Evolutionary conservation across 1,139 yeast genomes (phyloP).

Genomic region (Geotrichum fermentans): DNA sequence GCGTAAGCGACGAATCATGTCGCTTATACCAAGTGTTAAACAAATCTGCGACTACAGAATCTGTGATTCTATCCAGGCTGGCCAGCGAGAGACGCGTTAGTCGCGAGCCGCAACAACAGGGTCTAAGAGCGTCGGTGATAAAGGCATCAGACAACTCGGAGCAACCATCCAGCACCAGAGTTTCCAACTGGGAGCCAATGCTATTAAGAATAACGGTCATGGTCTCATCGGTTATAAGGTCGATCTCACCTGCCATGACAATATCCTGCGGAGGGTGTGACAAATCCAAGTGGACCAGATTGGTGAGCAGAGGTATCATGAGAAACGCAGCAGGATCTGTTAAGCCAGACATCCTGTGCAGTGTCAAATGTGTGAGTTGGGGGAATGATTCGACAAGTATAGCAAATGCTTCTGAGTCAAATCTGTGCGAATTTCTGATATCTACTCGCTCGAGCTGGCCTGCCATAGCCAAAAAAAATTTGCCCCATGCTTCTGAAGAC

Average conservation of each 20-base stretch:
- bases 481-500: conserved; percentile 69
- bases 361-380: conserved; percentile 46
- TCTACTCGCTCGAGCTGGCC: conserved; percentile 51
- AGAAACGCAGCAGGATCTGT: conserved; percentile 55
- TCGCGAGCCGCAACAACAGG: conserved; percentile 46
- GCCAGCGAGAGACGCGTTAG: conserved; percentile 52
- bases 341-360: conserved; percentile 71
- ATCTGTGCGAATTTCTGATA: conserved; percentile 76
- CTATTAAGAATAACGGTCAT: conserved; percentile 58
- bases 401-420: conserved; percentile 61
- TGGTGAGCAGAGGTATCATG: conserved; percentile 57
- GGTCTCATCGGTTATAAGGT: conserved; percentile 69
- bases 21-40: conserved; percentile 48
- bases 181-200: conserved; percentile 56
- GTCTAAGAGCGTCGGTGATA: conserved; percentile 54
- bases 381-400: conserved; percentile 57
- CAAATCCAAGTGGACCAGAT: conserved; percentile 56
- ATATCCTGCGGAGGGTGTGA: conserved; percentile 48
- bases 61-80: conserved; percentile 57
- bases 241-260: conserved; percentile 32
- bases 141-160: conserved; percentile 62
- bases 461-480: conserved; percentile 54
- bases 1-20: conserved; percentile 52
- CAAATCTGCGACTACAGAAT: conserved; percentile 56
- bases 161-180: conserved; percentile 68